Percentiles rank a stretch among this genome's conserved stretches.
phyloP scores from a whole-genome alignment of 2,329 filamentous ascomycete genomes.

The Venturiaceae sp. region DNA sequence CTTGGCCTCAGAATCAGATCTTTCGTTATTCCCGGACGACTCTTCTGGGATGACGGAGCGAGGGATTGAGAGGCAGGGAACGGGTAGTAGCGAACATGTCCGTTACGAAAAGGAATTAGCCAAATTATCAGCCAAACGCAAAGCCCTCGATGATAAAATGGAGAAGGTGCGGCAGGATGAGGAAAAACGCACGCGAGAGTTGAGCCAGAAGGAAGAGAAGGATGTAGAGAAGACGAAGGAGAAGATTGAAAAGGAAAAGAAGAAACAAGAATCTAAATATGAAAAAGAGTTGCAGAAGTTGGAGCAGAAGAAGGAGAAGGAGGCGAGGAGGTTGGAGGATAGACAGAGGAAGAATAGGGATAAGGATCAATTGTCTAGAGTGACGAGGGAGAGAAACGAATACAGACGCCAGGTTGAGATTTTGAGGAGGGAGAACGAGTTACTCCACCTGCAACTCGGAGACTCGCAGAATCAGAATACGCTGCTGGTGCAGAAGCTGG shows the following conservation, averaged over 20 bases:
- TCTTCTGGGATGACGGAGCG: not conserved
- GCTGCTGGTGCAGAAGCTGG: constrained; percentile 34
- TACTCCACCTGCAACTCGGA: constrained; percentile 41
- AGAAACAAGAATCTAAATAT: constrained; percentile 59
- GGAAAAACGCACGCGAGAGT: constrained; percentile 19
- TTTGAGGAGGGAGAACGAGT: constrained; percentile 38
- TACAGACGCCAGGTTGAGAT: constrained; percentile 33
- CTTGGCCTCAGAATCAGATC: constrained; percentile 11
- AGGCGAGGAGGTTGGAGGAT: constrained; percentile 46
- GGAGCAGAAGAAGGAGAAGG: constrained; percentile 52
- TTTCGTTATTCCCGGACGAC: not conserved
- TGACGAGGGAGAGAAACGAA: constrained; percentile 40
- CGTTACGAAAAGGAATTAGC: constrained; percentile 41
- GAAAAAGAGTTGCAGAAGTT: constrained; percentile 54
- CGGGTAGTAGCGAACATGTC: not conserved
- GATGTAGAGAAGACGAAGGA: constrained; percentile 52
- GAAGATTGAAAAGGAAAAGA: constrained; percentile 52
- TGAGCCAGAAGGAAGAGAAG: constrained; percentile 29
- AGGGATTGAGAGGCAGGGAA: constrained; percentile 14
- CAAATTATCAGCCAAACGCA: constrained; percentile 51
- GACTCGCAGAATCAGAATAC: constrained; percentile 51
- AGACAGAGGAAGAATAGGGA: constrained; percentile 35
- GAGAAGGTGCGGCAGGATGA: constrained; percentile 46
- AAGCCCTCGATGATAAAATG: constrained; percentile 54
- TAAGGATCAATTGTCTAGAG: constrained; percentile 34